Conservation (phyloP, 306 rosid genomes). For the Cercis canadensis region DNA sequence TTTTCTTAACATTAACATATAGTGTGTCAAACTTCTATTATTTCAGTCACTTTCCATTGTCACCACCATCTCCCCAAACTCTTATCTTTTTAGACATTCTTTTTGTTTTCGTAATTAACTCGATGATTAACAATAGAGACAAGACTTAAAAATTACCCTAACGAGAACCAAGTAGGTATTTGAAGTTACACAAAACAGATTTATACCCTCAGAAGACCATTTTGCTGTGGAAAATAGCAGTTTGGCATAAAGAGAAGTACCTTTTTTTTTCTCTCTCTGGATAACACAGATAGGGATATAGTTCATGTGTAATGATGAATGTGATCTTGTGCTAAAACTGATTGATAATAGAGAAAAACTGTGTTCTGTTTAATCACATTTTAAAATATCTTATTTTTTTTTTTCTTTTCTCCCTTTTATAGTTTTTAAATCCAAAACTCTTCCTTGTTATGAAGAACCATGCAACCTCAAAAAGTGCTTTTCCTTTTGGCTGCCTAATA, state of each 20-base stretch:
- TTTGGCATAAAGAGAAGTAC: neutral
- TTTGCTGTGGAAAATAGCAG: neutral
- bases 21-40: neutral
- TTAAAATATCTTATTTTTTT: neutral
- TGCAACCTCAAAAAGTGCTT: slow-evolving; percentile 30
- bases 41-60: neutral
- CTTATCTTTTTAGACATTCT: no score
- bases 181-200: neutral
- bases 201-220: neutral
- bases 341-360: neutral
- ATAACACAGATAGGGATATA: neutral
- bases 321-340: neutral
- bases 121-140: no score
- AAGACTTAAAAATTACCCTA: no score
- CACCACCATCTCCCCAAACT: neutral
- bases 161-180: no score
- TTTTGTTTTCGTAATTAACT: no score
- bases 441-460: slow-evolving; percentile 41
- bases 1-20: no score
- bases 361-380: neutral
- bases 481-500: slow-evolving; percentile 30
- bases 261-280: neutral
- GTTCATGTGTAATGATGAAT: neutral
- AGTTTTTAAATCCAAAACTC: neutral
- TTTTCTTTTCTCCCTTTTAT: neutral